A percentile compares a stretch with the other conserved stretches of the same genome.
Conservation (phyloP, 805 yeast genomes). For the Kurtzmaniella fragi region DNA sequence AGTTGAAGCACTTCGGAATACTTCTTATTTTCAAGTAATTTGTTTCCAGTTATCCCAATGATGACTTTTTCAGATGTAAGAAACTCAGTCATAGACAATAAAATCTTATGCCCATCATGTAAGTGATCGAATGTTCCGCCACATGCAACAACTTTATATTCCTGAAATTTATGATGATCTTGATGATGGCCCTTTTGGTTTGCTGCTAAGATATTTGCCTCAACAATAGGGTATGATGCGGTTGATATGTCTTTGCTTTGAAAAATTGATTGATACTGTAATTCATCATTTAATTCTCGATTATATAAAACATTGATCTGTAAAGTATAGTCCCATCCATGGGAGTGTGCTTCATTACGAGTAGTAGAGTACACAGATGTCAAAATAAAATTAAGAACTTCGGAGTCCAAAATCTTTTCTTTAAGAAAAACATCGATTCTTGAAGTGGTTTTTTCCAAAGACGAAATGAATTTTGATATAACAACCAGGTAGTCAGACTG, state of each 20-base stretch:
- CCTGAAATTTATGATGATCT: slow-evolving; percentile 1
- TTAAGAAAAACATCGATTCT: slow-evolving; percentile 22
- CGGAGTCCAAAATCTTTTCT: slow-evolving; percentile 14
- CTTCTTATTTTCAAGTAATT: slow-evolving; percentile 69
- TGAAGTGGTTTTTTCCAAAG: neutral
- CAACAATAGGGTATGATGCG: neutral
- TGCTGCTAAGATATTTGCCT: neutral
- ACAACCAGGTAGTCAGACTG: slow-evolving; percentile 7
- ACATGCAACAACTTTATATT: slow-evolving; percentile 46
- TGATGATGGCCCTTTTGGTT: neutral
- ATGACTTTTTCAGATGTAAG: slow-evolving; percentile 52
- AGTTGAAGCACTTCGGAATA: slow-evolving; percentile 60
- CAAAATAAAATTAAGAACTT: slow-evolving; percentile 22
- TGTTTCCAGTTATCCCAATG: slow-evolving; percentile 80
- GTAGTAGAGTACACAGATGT: slow-evolving; percentile 22
- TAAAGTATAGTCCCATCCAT: slow-evolving; percentile 20
- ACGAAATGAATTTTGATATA: slow-evolving; percentile 3
- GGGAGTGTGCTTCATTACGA: slow-evolving; percentile 14
- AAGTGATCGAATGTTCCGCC: slow-evolving; percentile 98
- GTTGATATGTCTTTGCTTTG: neutral
- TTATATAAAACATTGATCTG: slow-evolving; percentile 27
- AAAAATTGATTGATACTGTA: too few species aligned
- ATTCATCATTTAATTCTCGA: neutral
- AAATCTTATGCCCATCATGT: slow-evolving; percentile 91
- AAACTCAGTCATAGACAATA: slow-evolving; percentile 68